phyloP scores from a whole-genome alignment of 202 grass and related monocot species.

The Zizania palustris region DNA sequence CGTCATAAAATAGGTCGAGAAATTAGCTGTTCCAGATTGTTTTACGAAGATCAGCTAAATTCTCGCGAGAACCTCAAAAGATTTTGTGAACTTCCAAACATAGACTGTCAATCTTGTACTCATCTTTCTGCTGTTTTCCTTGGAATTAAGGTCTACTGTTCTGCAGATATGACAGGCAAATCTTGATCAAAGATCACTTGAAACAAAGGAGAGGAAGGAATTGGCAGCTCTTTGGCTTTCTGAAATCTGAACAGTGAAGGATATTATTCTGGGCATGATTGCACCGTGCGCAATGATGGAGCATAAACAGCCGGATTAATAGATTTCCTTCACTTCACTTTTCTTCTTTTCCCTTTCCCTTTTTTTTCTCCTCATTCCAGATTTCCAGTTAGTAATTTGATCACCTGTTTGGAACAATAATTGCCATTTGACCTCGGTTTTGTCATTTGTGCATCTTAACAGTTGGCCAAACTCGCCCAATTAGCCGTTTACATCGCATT shows the following conservation, averaged over 20 bases:
- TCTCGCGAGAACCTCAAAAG: too few relatives aligned
- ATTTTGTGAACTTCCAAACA: not conserved
- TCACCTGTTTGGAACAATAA: not conserved
- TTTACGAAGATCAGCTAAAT: too few relatives aligned
- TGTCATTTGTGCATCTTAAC: slow-evolving; percentile 32
- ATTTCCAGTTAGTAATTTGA: not conserved
- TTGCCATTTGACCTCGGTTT: slow-evolving; percentile 1
- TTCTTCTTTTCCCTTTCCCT: not conserved
- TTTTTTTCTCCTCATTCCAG: not conserved
- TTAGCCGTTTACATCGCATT: not conserved
- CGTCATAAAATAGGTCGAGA: too few relatives aligned
- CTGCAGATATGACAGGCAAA: not conserved
- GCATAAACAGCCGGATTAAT: slow-evolving; percentile 1
- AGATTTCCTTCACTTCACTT: slow-evolving; percentile 12
- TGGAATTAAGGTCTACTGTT: not conserved
- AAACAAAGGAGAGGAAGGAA: not conserved
- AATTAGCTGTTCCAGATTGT: too few relatives aligned
- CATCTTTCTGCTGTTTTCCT: not conserved
- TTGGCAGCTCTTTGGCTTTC: not conserved
- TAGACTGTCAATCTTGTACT: not conserved
- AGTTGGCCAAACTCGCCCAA: slow-evolving; percentile 57
- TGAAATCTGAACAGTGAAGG: not conserved
- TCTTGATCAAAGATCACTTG: not conserved
- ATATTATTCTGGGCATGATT: slow-evolving; percentile 38
- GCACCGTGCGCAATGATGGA: slow-evolving; percentile 13